Percentiles rank a stretch among this genome's conserved stretches.
phyloP scores from a whole-genome alignment of 2,329 filamentous ascomycete genomes.

The Cladosporium sp. region DNA sequence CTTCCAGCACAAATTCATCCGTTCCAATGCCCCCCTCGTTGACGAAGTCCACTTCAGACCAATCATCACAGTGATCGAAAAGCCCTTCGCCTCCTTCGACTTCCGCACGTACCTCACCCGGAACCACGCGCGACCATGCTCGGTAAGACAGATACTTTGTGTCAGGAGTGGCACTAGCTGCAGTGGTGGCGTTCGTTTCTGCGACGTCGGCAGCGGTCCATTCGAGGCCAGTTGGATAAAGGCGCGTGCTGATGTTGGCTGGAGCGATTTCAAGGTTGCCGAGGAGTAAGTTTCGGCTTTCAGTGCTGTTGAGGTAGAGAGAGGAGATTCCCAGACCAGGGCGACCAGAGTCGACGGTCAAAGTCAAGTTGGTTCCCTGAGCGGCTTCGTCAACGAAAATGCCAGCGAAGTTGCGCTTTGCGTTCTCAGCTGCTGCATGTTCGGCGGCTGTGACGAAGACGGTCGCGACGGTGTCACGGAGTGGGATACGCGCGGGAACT shows the following conservation, averaged over 20 bases:
- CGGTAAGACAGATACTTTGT: neutral
- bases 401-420: neutral
- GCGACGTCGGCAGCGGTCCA: neutral
- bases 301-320: constrained; percentile 2
- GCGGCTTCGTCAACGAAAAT: constrained; percentile 1
- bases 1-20: neutral
- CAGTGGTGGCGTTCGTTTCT: neutral
- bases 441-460: constrained; percentile 3
- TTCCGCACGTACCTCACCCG: neutral
- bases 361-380: neutral
- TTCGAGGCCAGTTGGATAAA: neutral
- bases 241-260: neutral
- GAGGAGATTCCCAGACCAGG: neutral
- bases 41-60: neutral
- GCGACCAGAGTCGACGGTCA: neutral
- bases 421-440: neutral
- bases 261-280: neutral
- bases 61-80: neutral
- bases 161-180: neutral
- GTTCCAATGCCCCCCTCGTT: neutral
- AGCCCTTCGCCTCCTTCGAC: neutral
- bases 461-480: neutral
- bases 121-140: neutral
- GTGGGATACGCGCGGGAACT: neutral
- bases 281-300: neutral